Base-by-base conservation (phyloP, 1,284 basidiomycete species). In the Fomitopsis betulina region DNA sequence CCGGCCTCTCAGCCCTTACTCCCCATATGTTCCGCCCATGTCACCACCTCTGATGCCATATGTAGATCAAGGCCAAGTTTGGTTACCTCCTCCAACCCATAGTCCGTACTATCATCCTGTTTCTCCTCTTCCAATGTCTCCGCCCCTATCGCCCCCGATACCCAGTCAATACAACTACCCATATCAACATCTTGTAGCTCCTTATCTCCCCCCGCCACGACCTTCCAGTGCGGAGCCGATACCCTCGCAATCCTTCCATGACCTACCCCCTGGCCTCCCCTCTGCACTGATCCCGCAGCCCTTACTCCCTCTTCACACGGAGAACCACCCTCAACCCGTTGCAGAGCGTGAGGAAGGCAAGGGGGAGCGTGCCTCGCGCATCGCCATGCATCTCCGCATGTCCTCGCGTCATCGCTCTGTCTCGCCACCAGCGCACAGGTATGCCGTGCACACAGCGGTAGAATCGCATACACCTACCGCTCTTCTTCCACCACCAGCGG, bases 351-450 rank as follows among this genome's bases (percentile, higher is more conserved):
- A 82, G 66, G 81, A 83, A 65, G 83, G 83, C 49, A 85, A 86
- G 66, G 87, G 85, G 35, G 77, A 79, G 55, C 78, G 79, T 19
- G 81, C 86, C 19, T 79, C 79, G 4, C 77, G 85, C 19, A 77
- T 86, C 45, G 73, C 86, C 23, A 78, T 79, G 51, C 85, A 87
- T 62, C 71, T 89, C 12, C 79, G 80, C 53, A 70, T 79, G 53
- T 78, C 81, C 9, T 82, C 82, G 32, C 75, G 86, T 17, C 74
- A 81, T 59, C 79, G 82, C 38, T 84, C 84, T 0, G 81, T 81
- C 25, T 89, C 87, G 30, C 88, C 87, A 25, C 72, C 69, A 37
- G 70, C 77, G 8, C 75, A 75, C 57, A 71, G 73, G 38, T 73
- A 74, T 61, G 63, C 72, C 52, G 56, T 70, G 9, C 61, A 72